phyloP scores from a whole-genome alignment of 129 eudicot genomes.

The Escallonia herrerae region DNA sequence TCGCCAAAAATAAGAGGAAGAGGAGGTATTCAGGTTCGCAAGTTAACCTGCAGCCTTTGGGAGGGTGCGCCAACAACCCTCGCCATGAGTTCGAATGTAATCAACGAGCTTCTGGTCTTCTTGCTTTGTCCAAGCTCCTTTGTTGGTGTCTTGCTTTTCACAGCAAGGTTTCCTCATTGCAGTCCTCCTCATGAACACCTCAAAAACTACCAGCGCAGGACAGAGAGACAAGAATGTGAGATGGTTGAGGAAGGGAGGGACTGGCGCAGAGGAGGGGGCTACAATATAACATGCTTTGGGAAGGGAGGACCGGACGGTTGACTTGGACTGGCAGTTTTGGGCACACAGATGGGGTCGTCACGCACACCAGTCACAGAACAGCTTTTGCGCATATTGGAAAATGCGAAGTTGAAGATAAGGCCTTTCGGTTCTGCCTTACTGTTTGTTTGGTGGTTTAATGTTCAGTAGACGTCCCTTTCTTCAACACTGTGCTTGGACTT shows the following conservation, averaged over 20 bases:
- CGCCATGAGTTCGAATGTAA: slow-evolving; percentile 25
- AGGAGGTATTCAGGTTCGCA: too few relatives aligned
- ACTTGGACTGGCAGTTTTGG: slow-evolving; percentile 36
- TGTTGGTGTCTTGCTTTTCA: slow-evolving; percentile 11
- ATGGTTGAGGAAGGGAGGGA: neutral
- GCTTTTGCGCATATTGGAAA: neutral
- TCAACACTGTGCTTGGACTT: neutral
- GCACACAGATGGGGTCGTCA: slow-evolving; percentile 8
- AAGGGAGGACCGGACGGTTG: slow-evolving; percentile 10
- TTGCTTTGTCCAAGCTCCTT: slow-evolving; percentile 38
- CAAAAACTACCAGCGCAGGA: neutral
- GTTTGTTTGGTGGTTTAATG: neutral
- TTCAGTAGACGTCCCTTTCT: neutral
- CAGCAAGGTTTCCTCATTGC: slow-evolving; percentile 25
- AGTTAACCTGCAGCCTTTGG: slow-evolving; percentile 31
- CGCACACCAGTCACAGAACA: neutral
- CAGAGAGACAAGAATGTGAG: neutral
- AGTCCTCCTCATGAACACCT: neutral
- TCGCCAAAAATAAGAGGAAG: too few relatives aligned
- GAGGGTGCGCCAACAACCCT: slow-evolving; percentile 29
- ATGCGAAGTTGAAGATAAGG: neutral
- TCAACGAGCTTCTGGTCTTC: slow-evolving; percentile 39
- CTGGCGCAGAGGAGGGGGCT: neutral
- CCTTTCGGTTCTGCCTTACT: neutral
- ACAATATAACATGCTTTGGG: slow-evolving; percentile 7